These are phyloP conservation scores for Salix dunnii DNA, from an alignment of 345 rosid species.

Conservation along the genomic window DNA sequence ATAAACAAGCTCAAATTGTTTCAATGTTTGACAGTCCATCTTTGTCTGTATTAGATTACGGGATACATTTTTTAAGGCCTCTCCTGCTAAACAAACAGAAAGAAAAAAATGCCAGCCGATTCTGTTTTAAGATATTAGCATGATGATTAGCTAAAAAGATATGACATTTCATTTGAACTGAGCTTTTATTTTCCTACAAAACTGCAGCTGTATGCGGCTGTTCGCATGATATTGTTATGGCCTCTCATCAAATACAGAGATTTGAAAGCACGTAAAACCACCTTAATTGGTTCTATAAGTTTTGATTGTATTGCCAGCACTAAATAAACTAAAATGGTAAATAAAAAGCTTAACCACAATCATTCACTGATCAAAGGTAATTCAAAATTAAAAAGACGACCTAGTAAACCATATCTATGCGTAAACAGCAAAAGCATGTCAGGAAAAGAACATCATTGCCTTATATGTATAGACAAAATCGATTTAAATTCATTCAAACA, in stretches of 20 bases:
- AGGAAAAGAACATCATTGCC: neutral
- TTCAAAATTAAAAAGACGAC: neutral
- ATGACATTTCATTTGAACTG: neutral
- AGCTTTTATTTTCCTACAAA: neutral
- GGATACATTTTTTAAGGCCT: neutral
- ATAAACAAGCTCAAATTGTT: neutral
- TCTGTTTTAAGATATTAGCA: neutral
- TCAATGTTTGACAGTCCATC: neutral
- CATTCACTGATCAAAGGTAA: neutral
- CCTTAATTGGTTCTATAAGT: neutral
- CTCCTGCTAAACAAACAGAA: neutral
- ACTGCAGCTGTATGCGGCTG: neutral
- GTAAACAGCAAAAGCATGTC: neutral
- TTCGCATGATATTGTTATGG: neutral
- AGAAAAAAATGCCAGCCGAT: neutral
- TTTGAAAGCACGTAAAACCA: neutral
- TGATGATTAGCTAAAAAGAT: neutral
- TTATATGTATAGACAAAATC: neutral
- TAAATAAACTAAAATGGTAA: neutral
- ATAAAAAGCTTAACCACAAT: neutral
- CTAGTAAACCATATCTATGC: neutral
- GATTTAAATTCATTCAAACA: slow-evolving; percentile 8
- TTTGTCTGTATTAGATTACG: neutral
- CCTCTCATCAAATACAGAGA: neutral
- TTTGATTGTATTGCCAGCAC: neutral